These are phyloP conservation scores for Noccaea bulbosa DNA, from an alignment of 345 rosid species.

Conservation along the genomic window DNA sequence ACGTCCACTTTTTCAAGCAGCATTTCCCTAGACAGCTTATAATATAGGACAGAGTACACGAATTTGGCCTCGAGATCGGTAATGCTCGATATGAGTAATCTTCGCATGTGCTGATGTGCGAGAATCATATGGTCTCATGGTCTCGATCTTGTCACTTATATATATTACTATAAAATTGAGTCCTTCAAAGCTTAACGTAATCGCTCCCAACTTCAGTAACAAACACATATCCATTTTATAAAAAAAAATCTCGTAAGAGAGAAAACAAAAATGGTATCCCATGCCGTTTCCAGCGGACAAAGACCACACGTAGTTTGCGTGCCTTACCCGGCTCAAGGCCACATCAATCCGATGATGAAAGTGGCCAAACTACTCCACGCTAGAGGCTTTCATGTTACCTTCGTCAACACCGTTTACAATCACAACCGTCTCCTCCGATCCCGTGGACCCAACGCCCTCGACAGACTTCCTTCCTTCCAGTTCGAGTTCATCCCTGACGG, in stretches of 20 bases:
- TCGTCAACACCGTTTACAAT: slow-evolving; percentile 51
- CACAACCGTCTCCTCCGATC: slow-evolving; percentile 45
- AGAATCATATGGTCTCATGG: neutral
- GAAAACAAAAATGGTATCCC: neutral
- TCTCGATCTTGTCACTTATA: no score
- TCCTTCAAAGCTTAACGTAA: neutral
- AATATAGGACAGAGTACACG: no score
- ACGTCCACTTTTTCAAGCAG: no score
- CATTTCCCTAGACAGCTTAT: no score
- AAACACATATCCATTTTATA: neutral
- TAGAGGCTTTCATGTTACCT: slow-evolving; percentile 50
- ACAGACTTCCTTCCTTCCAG: slow-evolving; percentile 41
- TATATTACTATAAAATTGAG: neutral
- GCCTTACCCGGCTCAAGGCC: slow-evolving; percentile 26
- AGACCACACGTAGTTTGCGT: slow-evolving; percentile 25
- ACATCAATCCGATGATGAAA: slow-evolving; percentile 25
- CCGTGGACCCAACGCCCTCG: slow-evolving; percentile 38
- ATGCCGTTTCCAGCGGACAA: neutral
- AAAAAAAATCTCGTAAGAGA: neutral
- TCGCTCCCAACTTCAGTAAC: neutral
- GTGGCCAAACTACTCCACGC: slow-evolving; percentile 25
- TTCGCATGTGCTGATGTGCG: slow-evolving; percentile 2
- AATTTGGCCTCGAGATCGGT: neutral
- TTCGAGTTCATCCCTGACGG: slow-evolving; percentile 52
- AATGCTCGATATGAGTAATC: neutral